These are phyloP conservation scores for Iberis amara DNA, from an alignment of 441 rosid genomes.

Conservation along the genomic window DNA sequence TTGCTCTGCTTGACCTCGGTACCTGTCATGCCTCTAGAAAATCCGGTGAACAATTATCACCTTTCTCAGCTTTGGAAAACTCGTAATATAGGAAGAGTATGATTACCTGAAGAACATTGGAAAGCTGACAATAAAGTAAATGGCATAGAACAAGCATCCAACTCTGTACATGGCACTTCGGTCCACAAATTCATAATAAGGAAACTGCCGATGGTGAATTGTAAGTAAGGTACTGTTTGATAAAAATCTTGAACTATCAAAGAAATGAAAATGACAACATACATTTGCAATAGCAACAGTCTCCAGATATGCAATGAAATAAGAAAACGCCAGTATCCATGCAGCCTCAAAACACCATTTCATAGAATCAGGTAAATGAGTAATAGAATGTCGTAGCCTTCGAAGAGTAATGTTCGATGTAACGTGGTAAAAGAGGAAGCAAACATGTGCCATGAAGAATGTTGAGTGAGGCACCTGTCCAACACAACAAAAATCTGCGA, in stretches of 20 bases:
- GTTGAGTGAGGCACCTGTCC: slow-evolving; percentile 94
- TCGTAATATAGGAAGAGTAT: neutral
- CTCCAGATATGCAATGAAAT: slow-evolving; percentile 92
- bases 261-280: slow-evolving; percentile 27
- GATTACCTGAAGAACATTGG: slow-evolving; percentile 91
- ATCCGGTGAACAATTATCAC: too few species aligned
- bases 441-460: slow-evolving; percentile 83
- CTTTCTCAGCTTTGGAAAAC: neutral
- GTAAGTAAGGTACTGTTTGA: neutral
- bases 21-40: too few species aligned
- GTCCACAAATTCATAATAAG: slow-evolving; percentile 93
- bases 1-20: too few species aligned
- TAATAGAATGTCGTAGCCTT: slow-evolving; percentile 57
- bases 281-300: slow-evolving; percentile 87
- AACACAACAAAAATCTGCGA: slow-evolving; percentile 17
- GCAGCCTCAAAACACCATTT: slow-evolving; percentile 66
- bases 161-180: slow-evolving; percentile 92
- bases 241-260: neutral
- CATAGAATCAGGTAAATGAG: slow-evolving; percentile 61
- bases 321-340: slow-evolving; percentile 82
- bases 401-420: slow-evolving; percentile 81
- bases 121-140: slow-evolving; percentile 93
- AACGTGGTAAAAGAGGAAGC: slow-evolving; percentile 94
- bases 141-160: slow-evolving; percentile 93
- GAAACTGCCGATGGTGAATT: slow-evolving; percentile 86